Evolutionary conservation across 371 early-diverging fungal genomes (phyloP), one percentile per base, ranked within the genome.

Genomic region (Circinella minor): DNA sequence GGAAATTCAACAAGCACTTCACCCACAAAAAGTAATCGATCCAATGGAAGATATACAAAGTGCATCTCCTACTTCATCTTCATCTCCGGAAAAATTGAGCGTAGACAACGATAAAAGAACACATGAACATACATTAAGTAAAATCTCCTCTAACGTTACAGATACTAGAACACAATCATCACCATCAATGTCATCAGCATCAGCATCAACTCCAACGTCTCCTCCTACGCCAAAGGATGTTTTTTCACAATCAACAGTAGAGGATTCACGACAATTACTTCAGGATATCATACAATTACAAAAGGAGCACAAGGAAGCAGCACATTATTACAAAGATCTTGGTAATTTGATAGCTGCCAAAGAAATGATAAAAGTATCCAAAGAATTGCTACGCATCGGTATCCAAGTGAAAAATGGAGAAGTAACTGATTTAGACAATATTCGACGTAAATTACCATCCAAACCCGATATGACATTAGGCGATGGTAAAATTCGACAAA

Each of bases 261-360:
- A 67, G 1, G 27, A 68, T 36, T 43, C 75, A 1, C 62, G 57
- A 15, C 63, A 69, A 6, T 46, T 68, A 10, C 20, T 68, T 34
- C 65, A 61, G 59, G 34, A 71, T 68, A 65, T 89, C 14, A 77
- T 81, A 14, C 64, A 67, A 15, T 75, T 87, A 5, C 87, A 86
- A 67, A 74, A 81, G 55, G 85, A 91, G 68, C 91, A 91, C 74
- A 90, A 89, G 68, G 77, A 86, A 55, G 88, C 87, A 1, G 92
- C 92, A 2, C 51, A 90, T 18, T 75, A 81, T 20, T 86, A 81
- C 71, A 91, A 91, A 71, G 70, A 77, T 3, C 54, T 80, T 0
- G 83, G 85, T n/a, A 85, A 91, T 49, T 34, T 86, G 7, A 51
- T 66, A 13, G 74, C 48, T 7, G 91, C 92, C 1, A 80, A 86